Base-by-base conservation (phyloP, 768 basidiomycete genomes). In the Trichaptum fuscoviolaceum region DNA sequence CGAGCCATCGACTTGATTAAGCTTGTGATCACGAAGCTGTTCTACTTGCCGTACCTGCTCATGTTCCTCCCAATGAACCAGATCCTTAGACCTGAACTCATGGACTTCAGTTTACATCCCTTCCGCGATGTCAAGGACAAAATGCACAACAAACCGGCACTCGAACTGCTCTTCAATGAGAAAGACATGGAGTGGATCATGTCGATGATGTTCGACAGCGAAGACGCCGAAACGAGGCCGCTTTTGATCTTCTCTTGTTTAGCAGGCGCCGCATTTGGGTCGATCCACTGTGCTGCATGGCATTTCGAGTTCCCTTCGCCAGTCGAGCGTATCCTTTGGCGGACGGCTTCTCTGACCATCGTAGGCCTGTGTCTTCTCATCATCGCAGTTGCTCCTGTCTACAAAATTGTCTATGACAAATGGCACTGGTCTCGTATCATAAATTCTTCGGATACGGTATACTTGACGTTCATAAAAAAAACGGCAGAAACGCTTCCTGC, bases 271-370 rank as follows among this genome's bases (percentile, higher is more conserved):
- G 42, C 5, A 52, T 52, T 64, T 25, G 65, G 65, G 57, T 26
- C 65, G 17, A 26, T 58, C 9, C 57, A 58, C 25, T n/a, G 57
- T 26, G 25, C 25, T 58, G 57, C 57, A 26, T 58, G 57, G 57
- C 25, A n/a, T 7, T 58, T 58, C 4, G 25, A 2, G 25, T n/a
- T n/a, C n/a, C n/a, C n/a, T n/a, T n/a, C n/a, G n/a, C n/a, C n/a
- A n/a, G n/a, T n/a, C n/a, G n/a, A n/a, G n/a, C n/a, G 9, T 3
- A 58, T 58, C 57, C 57, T 58, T 58, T 58, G 57, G 57, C 57
- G 57, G n/a, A 58, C 57, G 25, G 20, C n/a, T 58, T 58, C 20
- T 58, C 9, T 23, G 24, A n/a, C 24, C 8, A 36, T 57, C 30
- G 30, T 30, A 30, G 30, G 30, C 4, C 30, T 30, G 30, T 30